phyloP scores from a whole-genome alignment of 148 eudicot genomes.

The Rhododendron griersonianum region DNA sequence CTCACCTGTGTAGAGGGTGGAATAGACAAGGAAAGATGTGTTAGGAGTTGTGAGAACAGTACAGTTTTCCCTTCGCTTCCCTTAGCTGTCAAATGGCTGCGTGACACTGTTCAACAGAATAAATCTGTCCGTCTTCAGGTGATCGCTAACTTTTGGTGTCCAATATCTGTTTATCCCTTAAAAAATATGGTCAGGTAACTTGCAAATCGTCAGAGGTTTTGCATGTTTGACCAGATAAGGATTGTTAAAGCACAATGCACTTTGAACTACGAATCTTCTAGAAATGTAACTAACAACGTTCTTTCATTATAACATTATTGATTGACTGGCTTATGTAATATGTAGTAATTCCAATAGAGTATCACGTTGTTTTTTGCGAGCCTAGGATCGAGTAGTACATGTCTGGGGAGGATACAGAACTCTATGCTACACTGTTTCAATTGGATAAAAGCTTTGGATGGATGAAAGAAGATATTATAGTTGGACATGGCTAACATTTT shows the following conservation, averaged over 20 bases:
- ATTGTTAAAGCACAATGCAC: neutral
- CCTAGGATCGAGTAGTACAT: neutral
- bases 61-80: constrained; percentile 84
- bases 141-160: neutral
- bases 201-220: neutral
- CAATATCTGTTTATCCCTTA: neutral
- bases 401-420: neutral
- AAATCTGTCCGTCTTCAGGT: constrained; percentile 81
- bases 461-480: neutral
- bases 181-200: neutral
- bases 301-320: neutral
- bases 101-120: constrained; percentile 60
- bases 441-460: neutral
- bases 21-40: constrained; percentile 38
- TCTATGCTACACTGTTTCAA: neutral
- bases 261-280: neutral
- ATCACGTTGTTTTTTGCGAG: neutral
- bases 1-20: constrained; percentile 28
- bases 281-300: neutral
- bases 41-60: constrained; percentile 46
- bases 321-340: neutral
- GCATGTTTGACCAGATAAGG: neutral
- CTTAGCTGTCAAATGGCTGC: constrained; percentile 84
- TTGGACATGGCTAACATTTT: neutral
- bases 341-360: neutral